Evolutionary conservation across 495 filamentous ascomycete genomes (phyloP).

Genomic region (Penicillium waksmanii): DNA sequence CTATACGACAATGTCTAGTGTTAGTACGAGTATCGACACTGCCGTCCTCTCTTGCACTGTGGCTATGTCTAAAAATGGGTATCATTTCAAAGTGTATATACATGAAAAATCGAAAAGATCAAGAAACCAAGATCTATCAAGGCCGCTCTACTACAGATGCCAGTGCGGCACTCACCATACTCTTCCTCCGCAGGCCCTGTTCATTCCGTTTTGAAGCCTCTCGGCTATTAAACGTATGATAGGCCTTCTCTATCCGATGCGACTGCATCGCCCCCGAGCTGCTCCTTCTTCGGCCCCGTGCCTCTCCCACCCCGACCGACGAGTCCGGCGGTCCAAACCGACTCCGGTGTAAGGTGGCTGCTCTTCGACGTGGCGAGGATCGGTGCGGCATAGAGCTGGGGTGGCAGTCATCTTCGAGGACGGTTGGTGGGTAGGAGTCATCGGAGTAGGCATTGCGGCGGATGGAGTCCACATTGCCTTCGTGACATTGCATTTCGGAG

Average conservation of each 20-base stretch:
- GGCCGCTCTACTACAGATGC: conserved; percentile 41
- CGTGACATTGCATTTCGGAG: conserved; percentile 46
- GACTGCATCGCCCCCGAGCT: conserved; percentile 27
- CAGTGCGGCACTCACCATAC: conserved; percentile 49
- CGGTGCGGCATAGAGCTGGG: conserved; percentile 48
- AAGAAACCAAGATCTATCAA: conserved; percentile 11
- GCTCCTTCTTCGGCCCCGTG: conserved; percentile 37
- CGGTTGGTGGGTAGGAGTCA: conserved; percentile 16
- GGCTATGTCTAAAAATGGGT: neutral
- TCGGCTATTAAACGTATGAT: conserved; percentile 30
- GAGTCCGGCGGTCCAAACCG: conserved; percentile 31
- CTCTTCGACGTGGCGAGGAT: conserved; percentile 35
- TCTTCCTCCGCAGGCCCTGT: conserved; percentile 46
- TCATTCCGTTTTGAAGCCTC: conserved; percentile 45
- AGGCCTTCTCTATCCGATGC: conserved; percentile 46
- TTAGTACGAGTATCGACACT: too few species aligned
- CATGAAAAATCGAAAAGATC: conserved; percentile 11
- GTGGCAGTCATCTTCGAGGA: conserved; percentile 44
- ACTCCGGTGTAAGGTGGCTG: conserved; percentile 31
- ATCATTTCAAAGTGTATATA: conserved; percentile 23
- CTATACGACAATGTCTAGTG: too few species aligned
- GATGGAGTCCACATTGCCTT: conserved; percentile 41
- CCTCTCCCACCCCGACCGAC: conserved; percentile 4
- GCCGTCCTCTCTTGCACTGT: too few species aligned
- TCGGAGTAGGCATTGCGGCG: conserved; percentile 38